phyloP scores from a whole-genome alignment of 768 basidiomycete genomes.

The Russula lepida region DNA sequence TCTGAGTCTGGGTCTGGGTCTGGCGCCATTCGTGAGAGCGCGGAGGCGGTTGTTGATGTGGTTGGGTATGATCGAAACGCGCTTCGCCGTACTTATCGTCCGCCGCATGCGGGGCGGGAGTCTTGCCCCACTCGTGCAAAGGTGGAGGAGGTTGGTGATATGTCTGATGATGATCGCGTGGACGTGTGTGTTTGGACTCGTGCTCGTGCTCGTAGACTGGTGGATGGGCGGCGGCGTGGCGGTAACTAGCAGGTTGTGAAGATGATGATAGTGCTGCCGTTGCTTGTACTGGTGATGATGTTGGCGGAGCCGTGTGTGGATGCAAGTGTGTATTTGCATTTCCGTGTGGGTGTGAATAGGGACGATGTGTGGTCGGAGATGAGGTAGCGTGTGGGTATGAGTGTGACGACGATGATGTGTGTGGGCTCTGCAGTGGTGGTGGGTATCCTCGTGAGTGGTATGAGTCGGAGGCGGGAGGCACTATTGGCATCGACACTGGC shows the following conservation, averaged over 20 bases:
- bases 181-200: not conserved
- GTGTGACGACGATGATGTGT: not conserved
- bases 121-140: not conserved
- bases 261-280: not conserved
- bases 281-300: not conserved
- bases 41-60: not conserved
- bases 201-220: not conserved
- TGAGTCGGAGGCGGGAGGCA: not conserved
- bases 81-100: not conserved
- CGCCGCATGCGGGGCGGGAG: not conserved
- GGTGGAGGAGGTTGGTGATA: not conserved
- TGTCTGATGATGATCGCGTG: not conserved
- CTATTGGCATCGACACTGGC: not conserved
- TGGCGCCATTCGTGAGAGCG: not conserved
- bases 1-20: too few relatives aligned
- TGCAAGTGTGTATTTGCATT: not conserved
- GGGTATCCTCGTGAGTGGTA: conserved; percentile 4
- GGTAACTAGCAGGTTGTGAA: not conserved
- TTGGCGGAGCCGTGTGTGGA: not conserved
- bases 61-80: not conserved
- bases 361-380: not conserved
- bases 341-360: not conserved
- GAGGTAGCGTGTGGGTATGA: not conserved
- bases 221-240: not conserved
- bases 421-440: not conserved